Percentiles rank a stretch among this genome's conserved stretches.
phyloP scores from a whole-genome alignment of 179 eudicot genomes.

The Beta lomatogona region DNA sequence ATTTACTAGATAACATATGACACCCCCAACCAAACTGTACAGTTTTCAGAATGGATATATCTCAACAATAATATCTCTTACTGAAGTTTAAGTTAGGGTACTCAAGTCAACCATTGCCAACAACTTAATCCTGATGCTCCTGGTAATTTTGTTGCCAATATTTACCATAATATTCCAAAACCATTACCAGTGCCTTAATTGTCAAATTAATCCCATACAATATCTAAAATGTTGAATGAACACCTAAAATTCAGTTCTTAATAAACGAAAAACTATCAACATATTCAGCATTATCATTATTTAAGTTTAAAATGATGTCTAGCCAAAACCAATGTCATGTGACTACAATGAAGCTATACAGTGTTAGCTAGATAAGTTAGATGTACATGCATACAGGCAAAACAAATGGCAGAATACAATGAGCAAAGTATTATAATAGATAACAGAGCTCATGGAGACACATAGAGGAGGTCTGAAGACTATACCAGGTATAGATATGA shows the following conservation, averaged over 20 bases:
- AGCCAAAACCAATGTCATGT: not conserved
- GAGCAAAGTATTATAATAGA: not conserved
- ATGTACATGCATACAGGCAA: not conserved
- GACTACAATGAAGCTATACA: not conserved
- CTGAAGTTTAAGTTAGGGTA: not conserved
- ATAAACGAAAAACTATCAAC: not conserved
- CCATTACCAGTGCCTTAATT: not conserved
- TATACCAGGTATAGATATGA: conserved; percentile 93
- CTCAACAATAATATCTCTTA: not conserved
- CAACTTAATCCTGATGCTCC: not conserved
- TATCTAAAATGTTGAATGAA: not conserved
- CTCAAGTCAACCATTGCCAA: not conserved
- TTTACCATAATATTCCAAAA: not conserved
- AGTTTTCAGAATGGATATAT: not conserved
- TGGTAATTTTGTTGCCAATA: not conserved
- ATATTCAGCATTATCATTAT: not conserved
- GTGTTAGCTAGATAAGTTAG: not conserved
- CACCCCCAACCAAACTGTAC: not conserved
- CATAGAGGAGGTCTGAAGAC: not conserved
- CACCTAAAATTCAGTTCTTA: not conserved
- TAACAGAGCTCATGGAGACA: not conserved
- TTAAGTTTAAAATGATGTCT: not conserved
- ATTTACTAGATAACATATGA: not conserved
- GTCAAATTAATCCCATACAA: not conserved
- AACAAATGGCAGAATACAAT: not conserved